Evolutionary conservation across 1,139 yeast genomes (phyloP).

Genomic region (Debaryomyces singareniensis): DNA sequence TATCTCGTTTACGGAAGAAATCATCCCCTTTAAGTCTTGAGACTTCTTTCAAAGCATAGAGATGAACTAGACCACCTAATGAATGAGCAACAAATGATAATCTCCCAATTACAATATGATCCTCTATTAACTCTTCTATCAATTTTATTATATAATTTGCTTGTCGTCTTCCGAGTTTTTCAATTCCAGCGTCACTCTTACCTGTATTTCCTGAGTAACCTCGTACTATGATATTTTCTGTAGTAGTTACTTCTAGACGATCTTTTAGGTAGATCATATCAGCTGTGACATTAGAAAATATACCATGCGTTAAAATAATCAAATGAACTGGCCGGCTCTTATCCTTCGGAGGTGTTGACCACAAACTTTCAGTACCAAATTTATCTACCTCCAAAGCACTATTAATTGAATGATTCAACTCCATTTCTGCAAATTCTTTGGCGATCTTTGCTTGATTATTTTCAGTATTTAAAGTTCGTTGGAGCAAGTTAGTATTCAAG

Average conservation of each 20-base stretch:
- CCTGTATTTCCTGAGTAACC: constrained; percentile 84
- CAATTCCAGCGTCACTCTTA: constrained; percentile 82
- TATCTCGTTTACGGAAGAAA: constrained; percentile 48
- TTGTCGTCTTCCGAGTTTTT: constrained; percentile 70
- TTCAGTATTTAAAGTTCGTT: constrained; percentile 12
- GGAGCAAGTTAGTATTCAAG: constrained; percentile 21
- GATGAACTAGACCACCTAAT: constrained; percentile 82
- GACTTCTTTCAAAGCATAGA: constrained; percentile 81
- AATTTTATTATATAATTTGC: constrained; percentile 66
- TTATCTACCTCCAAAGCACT: constrained; percentile 35
- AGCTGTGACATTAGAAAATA: constrained; percentile 83
- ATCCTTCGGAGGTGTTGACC: constrained; percentile 48
- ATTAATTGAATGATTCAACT: constrained; percentile 11
- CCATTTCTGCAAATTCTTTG: constrained; percentile 6
- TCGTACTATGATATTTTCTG: constrained; percentile 64
- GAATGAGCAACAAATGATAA: constrained; percentile 92
- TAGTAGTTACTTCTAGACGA: constrained; percentile 54
- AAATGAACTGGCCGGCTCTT: constrained; percentile 56
- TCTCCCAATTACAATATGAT: constrained; percentile 34
- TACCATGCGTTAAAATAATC: constrained; percentile 80
- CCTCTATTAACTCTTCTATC: constrained; percentile 28
- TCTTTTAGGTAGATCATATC: constrained; percentile 87
- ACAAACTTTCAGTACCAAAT: constrained; percentile 58
- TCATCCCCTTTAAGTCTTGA: constrained; percentile 45
- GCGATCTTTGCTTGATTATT: constrained; percentile 2